phyloP scores from a whole-genome alignment of 805 yeast species.

The Metschnikowia hibisci region DNA sequence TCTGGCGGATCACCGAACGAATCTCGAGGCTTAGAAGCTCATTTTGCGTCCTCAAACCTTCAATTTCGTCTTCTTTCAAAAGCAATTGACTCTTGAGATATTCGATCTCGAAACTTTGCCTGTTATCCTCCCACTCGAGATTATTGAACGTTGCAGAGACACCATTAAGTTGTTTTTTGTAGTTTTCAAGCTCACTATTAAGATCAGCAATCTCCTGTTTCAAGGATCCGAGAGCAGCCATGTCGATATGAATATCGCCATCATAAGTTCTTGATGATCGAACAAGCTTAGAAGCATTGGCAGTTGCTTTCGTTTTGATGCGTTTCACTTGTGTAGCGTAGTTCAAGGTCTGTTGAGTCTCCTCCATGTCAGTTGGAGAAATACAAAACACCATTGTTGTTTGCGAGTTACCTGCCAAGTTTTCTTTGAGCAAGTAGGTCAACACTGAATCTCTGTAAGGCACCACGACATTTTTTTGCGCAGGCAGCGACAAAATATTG shows the following conservation, averaged over 20 bases:
- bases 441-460: slow-evolving; percentile 75
- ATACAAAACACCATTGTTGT: slow-evolving; percentile 86
- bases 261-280: slow-evolving; percentile 31
- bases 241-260: slow-evolving; percentile 24
- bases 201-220: slow-evolving; percentile 31
- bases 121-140: slow-evolving; percentile 29
- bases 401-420: slow-evolving; percentile 80
- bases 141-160: slow-evolving; percentile 27
- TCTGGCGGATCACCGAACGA: slow-evolving; percentile 3
- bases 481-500: slow-evolving; percentile 44
- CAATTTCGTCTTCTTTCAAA: slow-evolving; percentile 18
- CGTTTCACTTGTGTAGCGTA: slow-evolving; percentile 75
- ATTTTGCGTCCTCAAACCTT: slow-evolving; percentile 23
- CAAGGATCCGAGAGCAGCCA: slow-evolving; percentile 25
- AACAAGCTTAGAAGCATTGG: slow-evolving; percentile 30
- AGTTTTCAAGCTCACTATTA: slow-evolving; percentile 18
- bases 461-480: slow-evolving; percentile 34
- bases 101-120: slow-evolving; percentile 33
- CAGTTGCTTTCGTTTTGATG: slow-evolving; percentile 58
- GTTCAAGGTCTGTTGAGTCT: slow-evolving; percentile 67
- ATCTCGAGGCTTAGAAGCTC: slow-evolving; percentile 10
- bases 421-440: slow-evolving; percentile 73
- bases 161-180: slow-evolving; percentile 11
- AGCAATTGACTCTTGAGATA: slow-evolving; percentile 24
- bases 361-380: slow-evolving; percentile 76